Evolutionary conservation across 805 yeast species (phyloP), one percentile per base, ranked within the genome.

Genomic region (Nakazawaea wyomingensis): DNA sequence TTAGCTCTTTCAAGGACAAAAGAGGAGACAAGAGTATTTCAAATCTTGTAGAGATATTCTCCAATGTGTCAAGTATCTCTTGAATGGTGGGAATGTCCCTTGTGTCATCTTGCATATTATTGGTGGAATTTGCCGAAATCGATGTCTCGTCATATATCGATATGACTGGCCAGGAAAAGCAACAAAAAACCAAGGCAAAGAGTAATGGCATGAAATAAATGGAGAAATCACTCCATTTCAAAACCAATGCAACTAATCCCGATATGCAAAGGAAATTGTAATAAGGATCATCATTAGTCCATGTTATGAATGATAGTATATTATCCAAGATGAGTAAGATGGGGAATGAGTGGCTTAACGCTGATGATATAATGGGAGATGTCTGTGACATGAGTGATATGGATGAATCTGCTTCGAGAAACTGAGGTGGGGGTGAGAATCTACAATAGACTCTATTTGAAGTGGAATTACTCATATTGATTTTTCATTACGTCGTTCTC

Each of bases 231-330:
- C 56, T 45, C 81, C 81, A 75, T 48, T 72, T 66, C 51, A 65
- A 49, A 11, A 74, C 66, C 1, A 67, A 24, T 26, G 64, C 57
- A 10, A 70, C 60, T 48, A 68, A 71, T 1, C 54, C 47, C 4
- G 66, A 66, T 26, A 73, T 59, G 1, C 67, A 29, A 5, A 75
- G 52, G 44, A 73, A 66, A 50, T 74, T 76, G 46, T 62, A 62
- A 49, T 71, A 73, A 8, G 71, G 58, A 19, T 41, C 74, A 4
- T 65, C 71, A 46, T 74, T 73, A 1, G 82, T 75, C 82, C 82
- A 76, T 1, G 81, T 74, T 17, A 74, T 47, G 11, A 72, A 54
- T 30, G 72, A 72, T 14, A 76, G 54, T 5, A 66, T 43, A 33
- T 64, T 58, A 52, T 76, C 80, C 5, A 69, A 53, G 18, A 75